These are phyloP conservation scores for Fusarium napiforme DNA, from an alignment of 2,329 filamentous ascomycete genomes.

Conservation along the genomic window DNA sequence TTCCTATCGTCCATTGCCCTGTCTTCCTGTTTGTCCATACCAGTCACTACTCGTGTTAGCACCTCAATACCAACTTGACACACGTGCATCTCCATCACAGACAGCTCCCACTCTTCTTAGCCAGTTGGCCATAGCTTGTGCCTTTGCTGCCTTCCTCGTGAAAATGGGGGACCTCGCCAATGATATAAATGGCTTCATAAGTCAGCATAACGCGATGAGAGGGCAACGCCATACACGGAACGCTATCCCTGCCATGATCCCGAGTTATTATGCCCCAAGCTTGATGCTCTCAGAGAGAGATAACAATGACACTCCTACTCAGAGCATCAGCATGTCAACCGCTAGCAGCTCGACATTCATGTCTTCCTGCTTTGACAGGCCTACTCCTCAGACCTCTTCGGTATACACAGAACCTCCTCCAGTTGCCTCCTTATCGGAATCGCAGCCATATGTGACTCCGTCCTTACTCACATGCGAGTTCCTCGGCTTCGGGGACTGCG, in stretches of 20 bases:
- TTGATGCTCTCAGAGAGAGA: constrained; percentile 24
- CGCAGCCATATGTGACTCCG: constrained; percentile 1
- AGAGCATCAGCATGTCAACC: constrained; percentile 19
- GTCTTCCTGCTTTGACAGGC: constrained; percentile 23
- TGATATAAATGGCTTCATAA: constrained; percentile 31
- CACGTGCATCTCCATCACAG: neutral
- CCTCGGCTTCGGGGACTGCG: constrained; percentile 50
- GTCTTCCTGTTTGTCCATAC: neutral
- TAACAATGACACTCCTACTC: neutral
- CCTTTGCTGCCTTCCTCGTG: neutral
- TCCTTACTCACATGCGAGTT: constrained; percentile 56
- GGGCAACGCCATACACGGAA: constrained; percentile 1
- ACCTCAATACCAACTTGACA: neutral
- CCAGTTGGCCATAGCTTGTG: neutral
- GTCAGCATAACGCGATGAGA: constrained; percentile 21
- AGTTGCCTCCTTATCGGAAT: constrained; percentile 13
- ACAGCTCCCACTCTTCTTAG: neutral
- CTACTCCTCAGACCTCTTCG: constrained; percentile 14
- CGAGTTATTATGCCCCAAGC: constrained; percentile 22
- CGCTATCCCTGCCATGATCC: neutral
- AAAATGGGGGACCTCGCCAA: constrained; percentile 20
- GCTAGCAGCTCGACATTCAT: constrained; percentile 22
- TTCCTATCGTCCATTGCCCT: neutral
- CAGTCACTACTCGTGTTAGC: neutral
- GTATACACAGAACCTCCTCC: constrained; percentile 38